Evolutionary conservation across 495 filamentous ascomycete species (phyloP), one percentile per base, ranked within the genome.

Genomic region (Penicillium ochrochloron): DNA sequence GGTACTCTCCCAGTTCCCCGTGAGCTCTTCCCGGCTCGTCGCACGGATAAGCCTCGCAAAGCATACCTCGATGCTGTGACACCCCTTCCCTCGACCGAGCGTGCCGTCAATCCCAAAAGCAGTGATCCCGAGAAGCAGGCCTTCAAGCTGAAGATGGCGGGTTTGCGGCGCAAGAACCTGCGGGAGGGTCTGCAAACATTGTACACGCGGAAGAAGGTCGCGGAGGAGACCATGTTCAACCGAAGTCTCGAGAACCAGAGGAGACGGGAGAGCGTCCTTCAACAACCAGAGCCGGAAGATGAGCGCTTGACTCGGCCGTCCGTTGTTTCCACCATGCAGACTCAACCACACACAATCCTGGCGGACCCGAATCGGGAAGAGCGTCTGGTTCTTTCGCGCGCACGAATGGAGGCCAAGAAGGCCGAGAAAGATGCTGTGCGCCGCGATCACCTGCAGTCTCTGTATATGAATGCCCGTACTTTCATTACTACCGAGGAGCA

Each of bases 1-100:
- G 91, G 91, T 72, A 83, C 84, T 25, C 86, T 94, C 2, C 91
- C 91, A 10, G 80, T 86, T 7, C 91, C 91, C 34, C 84, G 89
- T 59, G 79, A 87, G 57, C 72, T 93, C 57, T 92, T 93, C 72
- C 81, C 82, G 0, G 62, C 67, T 65, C 74, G 77, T 41, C 73
- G 75, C 60, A 68, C 69, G 15, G 78, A 87, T 66, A 88, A 89
- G 72, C 79, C 84, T 34, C 76, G 80, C 37, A 66, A 80, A 37
- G 73, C 76, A 62, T 90, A 88, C 73, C 68, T 89, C 57, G 73
- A 73, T 57, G 75, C 74, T 29, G 80, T 73, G 3, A 80, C 82
- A 46, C 78, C 77, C 0, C 56, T 66, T 19, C 82, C 80, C 8
- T 56, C 67, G 31, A 69, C 74, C 19, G 66, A 75, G 57, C 73